Base-by-base conservation (phyloP, 2,329 filamentous ascomycete species). In the Blastomyces parvus region DNA sequence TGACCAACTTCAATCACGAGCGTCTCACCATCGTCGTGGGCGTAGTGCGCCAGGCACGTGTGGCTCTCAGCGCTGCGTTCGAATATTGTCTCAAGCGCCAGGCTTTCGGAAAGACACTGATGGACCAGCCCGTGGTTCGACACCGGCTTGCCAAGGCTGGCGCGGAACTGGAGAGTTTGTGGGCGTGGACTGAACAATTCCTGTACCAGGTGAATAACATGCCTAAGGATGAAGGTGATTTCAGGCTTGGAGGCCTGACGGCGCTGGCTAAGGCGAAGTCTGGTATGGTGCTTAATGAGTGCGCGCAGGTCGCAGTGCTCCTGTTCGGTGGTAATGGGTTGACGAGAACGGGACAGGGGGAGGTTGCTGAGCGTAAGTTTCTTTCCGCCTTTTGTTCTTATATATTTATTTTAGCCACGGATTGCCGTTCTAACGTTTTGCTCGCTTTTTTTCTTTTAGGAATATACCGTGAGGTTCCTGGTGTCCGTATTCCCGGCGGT, bases 1-100 rank as follows among this genome's bases (percentile, higher is more conserved):
- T 89, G 86, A 87, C 84, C 62, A 89, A 91, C 76, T 91, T 91
- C 82, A 91, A 91, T 76, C 88, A 91, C 73, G 88, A 91, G 73
- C 83, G 88, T 0, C 78, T 91, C 13, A 81, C 81, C 19, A 88
- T 91, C 66, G 80, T 85, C 0, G 83, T 90, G 17, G 82, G 83
- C 0, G 82, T 83, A 0, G 88, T 86, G 1, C 79, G 88, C 2
- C 80, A 86, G 69, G 81, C 86, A 0, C 80, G 83, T 9, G 84
- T 88, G 1, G 86, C 84, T 0, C 76, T 88, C 1, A 74, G 79
- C 17, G 72, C 83, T 0, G 86, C 86, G 0, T 83, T 87, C 67
- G 82, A 82, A 60, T 88, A 88, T 69, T 82, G 82, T 30, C 72
- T 88, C 66, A 86, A 86, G 74, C 80, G 86, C 22, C 86, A 88